Evolutionary conservation across 352 stramenopile genomes (phyloP).

Genomic region (Phytophthora ohioensis): DNA sequence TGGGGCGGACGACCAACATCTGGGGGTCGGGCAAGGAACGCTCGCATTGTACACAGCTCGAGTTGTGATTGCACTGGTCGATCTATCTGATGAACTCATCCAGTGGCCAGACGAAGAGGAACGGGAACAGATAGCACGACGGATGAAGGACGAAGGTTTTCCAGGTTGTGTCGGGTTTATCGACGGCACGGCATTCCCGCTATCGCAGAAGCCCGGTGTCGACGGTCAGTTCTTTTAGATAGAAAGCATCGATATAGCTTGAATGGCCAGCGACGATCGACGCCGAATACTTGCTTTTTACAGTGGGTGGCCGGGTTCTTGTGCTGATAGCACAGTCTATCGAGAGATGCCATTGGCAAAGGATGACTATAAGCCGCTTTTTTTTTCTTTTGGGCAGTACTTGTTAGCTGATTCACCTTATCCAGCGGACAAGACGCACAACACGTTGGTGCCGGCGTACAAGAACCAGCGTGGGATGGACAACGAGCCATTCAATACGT

Average conservation of each 20-base stretch:
- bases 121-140: background rate
- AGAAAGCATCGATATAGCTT: background rate
- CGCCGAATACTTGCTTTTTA: background rate
- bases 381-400: background rate
- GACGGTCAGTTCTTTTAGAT: background rate
- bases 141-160: background rate
- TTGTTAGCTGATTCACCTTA: constrained; percentile 1
- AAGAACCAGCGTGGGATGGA: background rate
- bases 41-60: background rate
- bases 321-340: background rate
- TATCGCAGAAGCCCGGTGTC: background rate
- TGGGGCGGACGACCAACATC: background rate
- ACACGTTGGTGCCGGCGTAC: constrained; percentile 3
- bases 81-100: background rate
- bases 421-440: constrained; percentile 1
- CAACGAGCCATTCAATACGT: constrained; percentile 7
- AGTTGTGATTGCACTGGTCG: background rate
- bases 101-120: background rate
- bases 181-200: background rate
- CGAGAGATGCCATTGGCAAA: background rate
- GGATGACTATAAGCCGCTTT: background rate
- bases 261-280: background rate
- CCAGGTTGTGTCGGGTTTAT: background rate
- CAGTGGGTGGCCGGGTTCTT: background rate
- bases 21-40: background rate